These are phyloP conservation scores for Phaeoacremonium minimum DNA, from an alignment of 2,329 filamentous ascomycete species.

Conservation along the genomic window DNA sequence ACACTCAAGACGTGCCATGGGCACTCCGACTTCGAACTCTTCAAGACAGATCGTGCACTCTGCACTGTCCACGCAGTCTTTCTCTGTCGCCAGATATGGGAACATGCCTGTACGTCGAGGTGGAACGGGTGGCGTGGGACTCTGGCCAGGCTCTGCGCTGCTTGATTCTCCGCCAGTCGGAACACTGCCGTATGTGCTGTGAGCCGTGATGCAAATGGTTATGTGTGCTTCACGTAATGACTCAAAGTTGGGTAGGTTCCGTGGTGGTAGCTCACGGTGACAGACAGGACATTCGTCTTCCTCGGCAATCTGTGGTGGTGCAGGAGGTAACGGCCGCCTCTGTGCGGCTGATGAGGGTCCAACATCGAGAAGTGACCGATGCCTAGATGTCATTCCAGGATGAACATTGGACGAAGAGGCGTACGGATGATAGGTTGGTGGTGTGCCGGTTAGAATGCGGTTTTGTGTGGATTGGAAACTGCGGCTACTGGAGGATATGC, in stretches of 20 bases:
- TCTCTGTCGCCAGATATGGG: conserved; percentile 60
- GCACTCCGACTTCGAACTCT: conserved; percentile 57
- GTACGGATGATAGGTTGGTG: conserved; percentile 26
- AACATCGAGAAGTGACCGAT: conserved; percentile 25
- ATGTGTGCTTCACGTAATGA: conserved; percentile 54
- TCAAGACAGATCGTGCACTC: conserved; percentile 67
- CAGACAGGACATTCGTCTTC: conserved; percentile 80
- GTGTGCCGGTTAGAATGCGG: conserved; percentile 34
- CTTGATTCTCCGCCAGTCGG: conserved; percentile 12
- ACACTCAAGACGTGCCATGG: conserved; percentile 64
- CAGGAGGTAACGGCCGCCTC: conserved; percentile 32
- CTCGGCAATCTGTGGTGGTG: conserved; percentile 53
- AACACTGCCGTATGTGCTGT: conserved; percentile 41
- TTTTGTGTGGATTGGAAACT: conserved; percentile 27
- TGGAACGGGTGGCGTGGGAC: conserved; percentile 23
- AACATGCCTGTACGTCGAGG: conserved; percentile 56
- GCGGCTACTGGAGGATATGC: conserved; percentile 3
- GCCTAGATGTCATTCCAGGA: conserved; percentile 10
- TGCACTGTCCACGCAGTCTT: conserved; percentile 63
- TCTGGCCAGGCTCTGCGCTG: conserved; percentile 8
- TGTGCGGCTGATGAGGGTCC: conserved; percentile 22
- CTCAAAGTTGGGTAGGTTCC: conserved; percentile 48
- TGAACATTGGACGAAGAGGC: conserved; percentile 12
- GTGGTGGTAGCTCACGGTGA: conserved; percentile 63
- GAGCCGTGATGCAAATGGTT: conserved; percentile 48